These are phyloP conservation scores for Fistulinella prunicolor DNA, from an alignment of 768 basidiomycete genomes.

Conservation along the genomic window DNA sequence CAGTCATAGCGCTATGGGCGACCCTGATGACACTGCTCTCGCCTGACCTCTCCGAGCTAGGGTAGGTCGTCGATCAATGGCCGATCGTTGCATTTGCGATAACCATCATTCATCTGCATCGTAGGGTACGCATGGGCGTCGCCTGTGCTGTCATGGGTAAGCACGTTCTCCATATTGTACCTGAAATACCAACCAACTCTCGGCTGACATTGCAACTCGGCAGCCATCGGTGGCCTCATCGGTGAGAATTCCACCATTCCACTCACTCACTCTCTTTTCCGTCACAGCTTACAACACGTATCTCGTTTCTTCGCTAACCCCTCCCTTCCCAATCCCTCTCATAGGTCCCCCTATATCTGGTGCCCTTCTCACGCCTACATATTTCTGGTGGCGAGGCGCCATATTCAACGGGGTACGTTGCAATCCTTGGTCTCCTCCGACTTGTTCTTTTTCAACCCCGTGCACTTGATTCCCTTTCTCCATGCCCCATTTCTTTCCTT, in stretches of 20 bases:
- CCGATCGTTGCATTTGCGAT: not conserved
- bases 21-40: slow-evolving; percentile 46
- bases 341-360: slow-evolving; percentile 56
- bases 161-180: not conserved
- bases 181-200: no score
- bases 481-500: not conserved
- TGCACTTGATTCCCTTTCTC: not conserved
- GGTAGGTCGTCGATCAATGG: slow-evolving; percentile 25
- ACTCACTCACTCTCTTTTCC: not conserved
- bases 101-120: not conserved
- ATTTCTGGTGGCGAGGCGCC: slow-evolving; percentile 58
- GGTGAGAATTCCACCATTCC: slow-evolving; percentile 4
- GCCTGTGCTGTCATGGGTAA: slow-evolving; percentile 48
- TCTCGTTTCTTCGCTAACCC: not conserved
- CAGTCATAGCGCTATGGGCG: slow-evolving; percentile 40
- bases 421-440: no score
- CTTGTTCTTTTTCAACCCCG: not conserved
- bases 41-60: slow-evolving; percentile 49
- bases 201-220: not conserved
- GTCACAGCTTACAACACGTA: no score
- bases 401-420: slow-evolving; percentile 46
- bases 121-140: slow-evolving; percentile 45
- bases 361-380: slow-evolving; percentile 47
- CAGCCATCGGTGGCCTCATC: slow-evolving; percentile 26
- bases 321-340: not conserved